phyloP scores from a whole-genome alignment of 208 protist species.

The Leishmania lainsoni region DNA sequence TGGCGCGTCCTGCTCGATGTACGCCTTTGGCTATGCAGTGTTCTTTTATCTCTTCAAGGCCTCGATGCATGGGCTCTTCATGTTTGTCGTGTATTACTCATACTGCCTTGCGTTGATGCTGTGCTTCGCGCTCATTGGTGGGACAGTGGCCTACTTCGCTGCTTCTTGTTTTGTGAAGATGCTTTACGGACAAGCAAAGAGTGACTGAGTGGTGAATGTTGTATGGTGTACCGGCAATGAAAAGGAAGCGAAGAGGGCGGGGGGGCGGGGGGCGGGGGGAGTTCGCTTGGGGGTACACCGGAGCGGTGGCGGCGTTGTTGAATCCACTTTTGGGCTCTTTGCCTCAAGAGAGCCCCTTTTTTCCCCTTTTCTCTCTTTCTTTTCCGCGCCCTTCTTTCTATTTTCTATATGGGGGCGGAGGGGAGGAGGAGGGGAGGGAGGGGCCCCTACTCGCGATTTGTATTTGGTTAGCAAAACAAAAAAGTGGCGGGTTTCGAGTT shows the following conservation, averaged over 20 bases:
- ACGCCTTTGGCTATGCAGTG: slow-evolving; percentile 90
- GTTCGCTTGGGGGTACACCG: not conserved
- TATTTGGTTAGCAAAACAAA: not conserved
- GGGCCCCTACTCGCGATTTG: not conserved
- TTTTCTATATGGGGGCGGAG: too few relatives aligned
- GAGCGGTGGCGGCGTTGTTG: not conserved
- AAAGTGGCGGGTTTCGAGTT: not conserved
- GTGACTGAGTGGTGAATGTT: slow-evolving; percentile 26
- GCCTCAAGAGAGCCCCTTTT: not conserved
- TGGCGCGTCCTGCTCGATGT: slow-evolving; percentile 76
- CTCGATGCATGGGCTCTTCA: slow-evolving; percentile 13
- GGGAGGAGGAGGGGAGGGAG: too few relatives aligned
- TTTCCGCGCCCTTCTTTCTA: slow-evolving; percentile 16
- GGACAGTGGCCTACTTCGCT: slow-evolving; percentile 39
- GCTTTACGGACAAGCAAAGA: slow-evolving; percentile 58
- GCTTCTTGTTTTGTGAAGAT: slow-evolving; percentile 48
- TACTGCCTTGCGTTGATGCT: slow-evolving; percentile 18
- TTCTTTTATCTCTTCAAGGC: slow-evolving; percentile 28
- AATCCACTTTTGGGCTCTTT: not conserved
- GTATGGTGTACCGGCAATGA: not conserved
- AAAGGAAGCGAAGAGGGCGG: slow-evolving; percentile 2
- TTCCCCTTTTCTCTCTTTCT: slow-evolving; percentile 1
- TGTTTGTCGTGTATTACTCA: slow-evolving; percentile 29
- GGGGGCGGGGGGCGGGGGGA: too few relatives aligned
- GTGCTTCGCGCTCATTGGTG: slow-evolving; percentile 45